These are phyloP conservation scores for Diaporthe humulicola DNA, from an alignment of 2,329 filamentous ascomycete species.

Conservation along the genomic window DNA sequence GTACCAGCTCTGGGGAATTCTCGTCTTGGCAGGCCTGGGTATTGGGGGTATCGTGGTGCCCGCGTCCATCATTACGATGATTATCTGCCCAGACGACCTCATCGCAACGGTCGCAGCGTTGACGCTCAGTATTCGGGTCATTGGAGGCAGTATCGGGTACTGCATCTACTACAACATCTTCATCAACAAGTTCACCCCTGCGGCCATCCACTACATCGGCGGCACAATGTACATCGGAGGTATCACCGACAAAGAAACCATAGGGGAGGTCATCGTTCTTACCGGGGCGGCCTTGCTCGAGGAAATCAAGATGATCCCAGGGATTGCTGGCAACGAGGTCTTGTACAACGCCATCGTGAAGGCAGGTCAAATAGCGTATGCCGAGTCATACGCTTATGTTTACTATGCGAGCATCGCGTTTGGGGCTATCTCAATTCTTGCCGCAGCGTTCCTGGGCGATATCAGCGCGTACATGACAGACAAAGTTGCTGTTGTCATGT, in stretches of 20 bases:
- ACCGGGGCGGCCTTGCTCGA: slow-evolving; percentile 66
- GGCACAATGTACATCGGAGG: slow-evolving; percentile 63
- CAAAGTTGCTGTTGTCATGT: slow-evolving; percentile 66
- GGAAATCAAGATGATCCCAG: slow-evolving; percentile 61
- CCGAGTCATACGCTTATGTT: slow-evolving; percentile 70
- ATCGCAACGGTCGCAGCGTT: slow-evolving; percentile 78
- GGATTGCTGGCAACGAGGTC: slow-evolving; percentile 64
- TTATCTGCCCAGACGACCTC: slow-evolving; percentile 77
- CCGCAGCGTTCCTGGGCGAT: slow-evolving; percentile 70
- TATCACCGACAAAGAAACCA: slow-evolving; percentile 60
- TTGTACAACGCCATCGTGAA: slow-evolving; percentile 65
- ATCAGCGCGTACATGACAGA: slow-evolving; percentile 71
- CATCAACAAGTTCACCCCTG: slow-evolving; percentile 58
- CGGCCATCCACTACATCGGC: slow-evolving; percentile 62
- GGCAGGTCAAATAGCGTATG: slow-evolving; percentile 69
- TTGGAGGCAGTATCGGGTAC: slow-evolving; percentile 76
- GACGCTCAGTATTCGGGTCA: slow-evolving; percentile 77
- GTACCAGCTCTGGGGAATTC: slow-evolving; percentile 60
- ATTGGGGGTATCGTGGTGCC: slow-evolving; percentile 78
- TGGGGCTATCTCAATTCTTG: slow-evolving; percentile 67
- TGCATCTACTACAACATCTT: slow-evolving; percentile 71
- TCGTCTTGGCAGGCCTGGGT: slow-evolving; percentile 73
- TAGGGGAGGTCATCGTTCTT: slow-evolving; percentile 64
- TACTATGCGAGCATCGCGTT: slow-evolving; percentile 75
- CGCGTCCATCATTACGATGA: slow-evolving; percentile 76